Evolutionary conservation across 345 rosid genomes (phyloP).

Genomic region (Kandelia obovata): DNA sequence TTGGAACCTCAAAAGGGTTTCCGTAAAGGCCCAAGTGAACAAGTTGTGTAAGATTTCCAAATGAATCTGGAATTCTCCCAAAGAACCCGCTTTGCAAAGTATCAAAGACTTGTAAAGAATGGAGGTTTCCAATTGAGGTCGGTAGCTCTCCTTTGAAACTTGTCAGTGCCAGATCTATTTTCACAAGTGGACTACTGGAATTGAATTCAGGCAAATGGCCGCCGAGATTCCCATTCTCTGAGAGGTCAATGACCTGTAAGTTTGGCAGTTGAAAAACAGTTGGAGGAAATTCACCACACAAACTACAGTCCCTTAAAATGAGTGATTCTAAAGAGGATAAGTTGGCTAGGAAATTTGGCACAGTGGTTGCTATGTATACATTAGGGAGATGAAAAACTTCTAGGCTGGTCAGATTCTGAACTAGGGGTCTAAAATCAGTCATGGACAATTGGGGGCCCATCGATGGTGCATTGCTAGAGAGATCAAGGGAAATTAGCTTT

Average conservation of each 20-base stretch:
- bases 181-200: not conserved
- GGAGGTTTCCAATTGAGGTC: not conserved
- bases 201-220: not conserved
- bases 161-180: not conserved
- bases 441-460: too few relatives aligned
- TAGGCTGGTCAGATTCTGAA: not conserved
- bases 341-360: not conserved
- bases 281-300: not conserved
- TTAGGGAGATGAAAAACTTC: not conserved
- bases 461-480: not conserved
- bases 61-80: not conserved
- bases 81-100: not conserved
- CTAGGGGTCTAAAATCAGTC: not conserved
- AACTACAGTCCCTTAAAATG: too few relatives aligned
- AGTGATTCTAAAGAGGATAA: constrained; percentile 1
- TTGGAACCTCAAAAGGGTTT: not conserved
- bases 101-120: not conserved
- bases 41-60: not conserved
- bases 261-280: not conserved
- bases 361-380: not conserved
- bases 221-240: not conserved
- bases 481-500: not conserved
- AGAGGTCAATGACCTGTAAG: not conserved
- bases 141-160: not conserved
- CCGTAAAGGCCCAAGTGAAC: not conserved